These are phyloP conservation scores for Plasmopara halstedii DNA, from an alignment of 352 stramenopile genomes.

Conservation along the genomic window DNA sequence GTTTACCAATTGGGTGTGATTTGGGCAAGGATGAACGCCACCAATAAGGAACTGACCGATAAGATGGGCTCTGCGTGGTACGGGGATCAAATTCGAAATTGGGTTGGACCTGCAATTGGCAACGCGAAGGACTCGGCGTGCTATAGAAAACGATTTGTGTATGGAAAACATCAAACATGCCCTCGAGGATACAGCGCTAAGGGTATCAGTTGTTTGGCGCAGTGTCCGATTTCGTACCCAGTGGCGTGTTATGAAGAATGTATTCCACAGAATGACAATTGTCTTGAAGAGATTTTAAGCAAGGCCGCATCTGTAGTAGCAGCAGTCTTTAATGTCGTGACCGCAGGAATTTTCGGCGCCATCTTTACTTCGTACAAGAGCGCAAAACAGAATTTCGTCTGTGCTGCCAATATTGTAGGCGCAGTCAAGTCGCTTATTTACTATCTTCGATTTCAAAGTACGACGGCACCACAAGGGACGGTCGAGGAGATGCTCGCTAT, in stretches of 20 bases:
- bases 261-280: slow-evolving; percentile 43
- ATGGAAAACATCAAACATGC: slow-evolving; percentile 12
- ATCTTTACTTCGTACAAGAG: slow-evolving; percentile 25
- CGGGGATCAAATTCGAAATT: slow-evolving; percentile 23
- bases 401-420: slow-evolving; percentile 22
- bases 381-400: slow-evolving; percentile 18
- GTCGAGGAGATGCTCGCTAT: slow-evolving; percentile 19
- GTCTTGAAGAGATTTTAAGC: slow-evolving; percentile 18
- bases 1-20: slow-evolving; percentile 20
- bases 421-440: slow-evolving; percentile 21
- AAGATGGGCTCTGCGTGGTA: slow-evolving; percentile 19
- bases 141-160: slow-evolving; percentile 16
- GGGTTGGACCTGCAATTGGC: slow-evolving; percentile 21
- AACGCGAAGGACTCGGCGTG: slow-evolving; percentile 19
- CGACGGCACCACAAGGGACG: slow-evolving; percentile 9
- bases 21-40: slow-evolving; percentile 18
- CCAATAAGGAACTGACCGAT: slow-evolving; percentile 14
- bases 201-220: slow-evolving; percentile 15
- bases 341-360: slow-evolving; percentile 30
- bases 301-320: slow-evolving; percentile 29
- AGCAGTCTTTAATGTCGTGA: slow-evolving; percentile 29
- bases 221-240: slow-evolving; percentile 54
- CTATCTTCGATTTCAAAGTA: slow-evolving; percentile 16
- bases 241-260: slow-evolving; percentile 53
- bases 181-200: slow-evolving; percentile 18